Percentiles rank a stretch among this genome's conserved stretches.
These are phyloP conservation scores for Porpolomopsis calyptriformis DNA, from an alignment of 768 basidiomycete genomes.

Conservation along the genomic window DNA sequence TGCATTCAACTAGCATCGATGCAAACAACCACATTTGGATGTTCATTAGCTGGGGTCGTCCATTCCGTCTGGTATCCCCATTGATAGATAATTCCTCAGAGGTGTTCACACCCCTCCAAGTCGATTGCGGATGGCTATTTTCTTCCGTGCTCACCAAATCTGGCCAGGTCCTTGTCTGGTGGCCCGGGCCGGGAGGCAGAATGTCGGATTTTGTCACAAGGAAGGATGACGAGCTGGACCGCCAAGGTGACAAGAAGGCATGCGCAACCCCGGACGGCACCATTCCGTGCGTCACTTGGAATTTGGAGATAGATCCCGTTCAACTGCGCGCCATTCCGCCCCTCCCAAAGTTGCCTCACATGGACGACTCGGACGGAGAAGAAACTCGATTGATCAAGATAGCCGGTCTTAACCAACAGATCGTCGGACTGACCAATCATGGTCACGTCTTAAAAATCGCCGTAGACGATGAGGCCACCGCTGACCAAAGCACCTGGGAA, in stretches of 20 bases:
- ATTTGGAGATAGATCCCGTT: constrained; percentile 41
- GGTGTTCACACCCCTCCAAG: constrained; percentile 37
- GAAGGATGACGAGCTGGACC: constrained; percentile 38
- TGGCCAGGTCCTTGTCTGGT: constrained; percentile 71
- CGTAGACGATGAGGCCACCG: constrained; percentile 30
- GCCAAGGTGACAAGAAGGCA: constrained; percentile 26
- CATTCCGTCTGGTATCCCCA: constrained; percentile 48
- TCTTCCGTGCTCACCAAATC: constrained; percentile 61
- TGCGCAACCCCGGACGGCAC: constrained; percentile 24
- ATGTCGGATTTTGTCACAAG: constrained; percentile 28
- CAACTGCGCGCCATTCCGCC: constrained; percentile 49
- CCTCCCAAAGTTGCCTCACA: constrained; percentile 40
- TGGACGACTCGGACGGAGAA: constrained; percentile 14
- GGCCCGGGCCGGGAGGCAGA: constrained; percentile 54
- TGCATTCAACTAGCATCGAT: constrained; percentile 62
- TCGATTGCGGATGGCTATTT: constrained; percentile 76
- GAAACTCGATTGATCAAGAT: constrained; percentile 59
- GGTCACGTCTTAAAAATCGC: constrained; percentile 67
- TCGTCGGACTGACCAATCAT: constrained; percentile 71
- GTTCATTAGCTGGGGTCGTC: constrained; percentile 69
- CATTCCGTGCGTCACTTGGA: constrained; percentile 58
- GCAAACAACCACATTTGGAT: constrained; percentile 54
- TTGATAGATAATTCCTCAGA: constrained; percentile 35
- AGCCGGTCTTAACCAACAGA: constrained; percentile 60
- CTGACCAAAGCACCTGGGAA: constrained; percentile 43